Conservation (phyloP, 148 eudicot species). For the Amaranthus cruentus region DNA sequence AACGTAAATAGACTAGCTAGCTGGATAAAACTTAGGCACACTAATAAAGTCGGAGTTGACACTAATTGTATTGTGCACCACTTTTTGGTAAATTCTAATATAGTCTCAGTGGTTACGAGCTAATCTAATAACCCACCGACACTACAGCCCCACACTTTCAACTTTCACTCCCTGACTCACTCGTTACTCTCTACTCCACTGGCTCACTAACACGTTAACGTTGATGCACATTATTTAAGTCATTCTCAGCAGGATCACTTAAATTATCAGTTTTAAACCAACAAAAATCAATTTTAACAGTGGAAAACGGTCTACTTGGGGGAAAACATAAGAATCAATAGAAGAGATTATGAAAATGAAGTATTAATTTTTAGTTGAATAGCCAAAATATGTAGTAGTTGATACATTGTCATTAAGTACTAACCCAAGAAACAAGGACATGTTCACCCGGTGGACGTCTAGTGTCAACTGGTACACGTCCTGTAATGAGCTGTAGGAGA, state of each 20-base stretch:
- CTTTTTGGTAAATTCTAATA: no score
- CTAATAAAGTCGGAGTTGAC: no score
- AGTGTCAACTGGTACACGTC: conserved; percentile 76
- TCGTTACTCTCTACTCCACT: no score
- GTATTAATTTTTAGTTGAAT: background rate
- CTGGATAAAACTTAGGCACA: no score
- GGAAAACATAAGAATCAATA: background rate
- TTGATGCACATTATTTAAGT: no score
- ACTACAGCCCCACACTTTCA: background rate
- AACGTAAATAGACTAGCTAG: no score
- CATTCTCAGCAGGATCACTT: no score
- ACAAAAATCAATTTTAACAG: background rate
- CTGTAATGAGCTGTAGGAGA: conserved; percentile 86
- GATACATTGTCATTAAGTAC: conserved; percentile 10
- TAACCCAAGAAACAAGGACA: conserved; percentile 89
- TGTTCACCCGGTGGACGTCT: conserved; percentile 81
- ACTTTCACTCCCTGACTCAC: background rate
- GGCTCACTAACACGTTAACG: no score
- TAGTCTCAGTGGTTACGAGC: no score
- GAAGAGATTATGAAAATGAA: background rate
- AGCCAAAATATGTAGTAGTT: background rate
- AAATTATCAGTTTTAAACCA: background rate
- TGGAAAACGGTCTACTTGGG: background rate
- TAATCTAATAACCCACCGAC: no score
- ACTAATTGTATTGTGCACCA: no score